Evolutionary conservation across 805 yeast genomes (phyloP).

Genomic region (Lipomyces sp.): DNA sequence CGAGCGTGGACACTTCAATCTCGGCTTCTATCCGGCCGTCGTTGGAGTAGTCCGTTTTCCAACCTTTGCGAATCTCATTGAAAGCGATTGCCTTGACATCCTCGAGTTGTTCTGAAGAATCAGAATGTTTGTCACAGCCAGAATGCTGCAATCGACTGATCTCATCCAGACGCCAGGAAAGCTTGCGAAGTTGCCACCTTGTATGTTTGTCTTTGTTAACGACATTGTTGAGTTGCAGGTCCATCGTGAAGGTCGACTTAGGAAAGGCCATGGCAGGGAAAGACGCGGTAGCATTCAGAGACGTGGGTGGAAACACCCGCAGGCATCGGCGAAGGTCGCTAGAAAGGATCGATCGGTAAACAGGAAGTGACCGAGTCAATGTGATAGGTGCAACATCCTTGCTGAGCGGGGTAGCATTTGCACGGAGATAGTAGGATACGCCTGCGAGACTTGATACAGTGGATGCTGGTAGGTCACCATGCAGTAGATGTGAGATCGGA

Average conservation of each 20-base stretch:
- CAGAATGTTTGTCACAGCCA: conserved; percentile 53
- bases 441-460: conserved; percentile 61
- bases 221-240: conserved; percentile 70
- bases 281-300: conserved; percentile 81
- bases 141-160: conserved; percentile 63
- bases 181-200: conserved; percentile 93
- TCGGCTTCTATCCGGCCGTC: conserved; percentile 76
- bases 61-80: conserved; percentile 86
- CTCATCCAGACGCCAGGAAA: conserved; percentile 90
- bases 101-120: conserved; percentile 48
- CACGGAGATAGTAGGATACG: conserved; percentile 77
- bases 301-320: conserved; percentile 95
- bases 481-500: conserved; percentile 87
- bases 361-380: conserved; percentile 65
- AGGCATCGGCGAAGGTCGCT: conserved; percentile 86
- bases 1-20: conserved; percentile 44
- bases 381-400: conserved; percentile 45
- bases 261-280: conserved; percentile 91
- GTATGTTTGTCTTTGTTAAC: conserved; percentile 44
- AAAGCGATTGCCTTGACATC: conserved; percentile 73
- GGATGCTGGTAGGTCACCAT: conserved; percentile 87
- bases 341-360: conserved; percentile 75
- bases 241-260: conserved; percentile 81
- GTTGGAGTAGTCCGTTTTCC: conserved; percentile 90
- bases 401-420: conserved; percentile 46